A percentile compares a stretch with the other conserved stretches of the same genome.
phyloP scores from a whole-genome alignment of 202 grass and related monocot species.

The Hordeum pubiflorum region DNA sequence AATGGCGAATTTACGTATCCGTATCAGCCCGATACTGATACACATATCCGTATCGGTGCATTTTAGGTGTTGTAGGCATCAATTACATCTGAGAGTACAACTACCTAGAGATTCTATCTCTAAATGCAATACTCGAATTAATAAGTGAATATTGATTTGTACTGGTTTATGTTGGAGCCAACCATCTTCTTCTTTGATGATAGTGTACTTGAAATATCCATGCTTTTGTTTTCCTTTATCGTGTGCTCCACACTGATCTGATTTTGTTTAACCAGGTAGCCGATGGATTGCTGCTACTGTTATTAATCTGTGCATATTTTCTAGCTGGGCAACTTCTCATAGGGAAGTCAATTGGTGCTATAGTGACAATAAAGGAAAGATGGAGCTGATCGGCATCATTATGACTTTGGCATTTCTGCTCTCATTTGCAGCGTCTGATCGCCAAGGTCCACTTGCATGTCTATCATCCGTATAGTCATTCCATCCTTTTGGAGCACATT shows the following conservation, averaged over 20 bases:
- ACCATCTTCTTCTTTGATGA: background rate
- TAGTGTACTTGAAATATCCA: background rate
- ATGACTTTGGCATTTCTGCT: constrained; percentile 25
- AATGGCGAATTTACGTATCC: no score
- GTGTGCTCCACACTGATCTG: background rate
- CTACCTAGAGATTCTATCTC: no score
- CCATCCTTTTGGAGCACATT: background rate
- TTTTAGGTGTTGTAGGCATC: no score
- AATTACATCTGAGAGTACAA: no score
- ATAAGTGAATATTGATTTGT: background rate
- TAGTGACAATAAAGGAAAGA: constrained; percentile 13
- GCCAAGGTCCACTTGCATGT: constrained; percentile 33
- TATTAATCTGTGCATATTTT: constrained; percentile 6
- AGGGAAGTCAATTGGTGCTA: background rate
- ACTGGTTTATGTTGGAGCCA: background rate
- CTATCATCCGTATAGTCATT: background rate
- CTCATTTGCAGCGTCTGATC: constrained; percentile 33
- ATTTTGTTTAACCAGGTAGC: background rate
- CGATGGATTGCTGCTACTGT: background rate
- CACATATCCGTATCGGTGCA: no score
- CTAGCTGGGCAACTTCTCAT: background rate
- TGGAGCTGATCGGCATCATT: constrained; percentile 32
- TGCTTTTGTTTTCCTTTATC: background rate
- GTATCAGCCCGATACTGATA: no score
- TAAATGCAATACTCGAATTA: no score